Conservation (phyloP, 768 basidiomycete species). For the Pleurotus sapidus region DNA sequence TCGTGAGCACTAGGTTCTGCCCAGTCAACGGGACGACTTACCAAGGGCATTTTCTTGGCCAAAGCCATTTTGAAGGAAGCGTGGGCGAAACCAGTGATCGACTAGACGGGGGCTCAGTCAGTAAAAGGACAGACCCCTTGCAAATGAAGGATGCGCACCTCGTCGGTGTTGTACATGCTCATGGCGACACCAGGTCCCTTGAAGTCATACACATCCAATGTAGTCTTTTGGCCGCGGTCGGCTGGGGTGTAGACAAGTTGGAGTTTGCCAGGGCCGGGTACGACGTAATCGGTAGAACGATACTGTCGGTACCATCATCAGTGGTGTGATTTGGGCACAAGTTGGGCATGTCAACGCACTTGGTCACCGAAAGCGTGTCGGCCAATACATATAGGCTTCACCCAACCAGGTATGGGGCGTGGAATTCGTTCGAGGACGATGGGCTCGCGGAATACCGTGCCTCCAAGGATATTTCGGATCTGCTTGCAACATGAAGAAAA, state of each 20-base stretch:
- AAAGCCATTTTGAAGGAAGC: constrained; percentile 97
- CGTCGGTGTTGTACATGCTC: constrained; percentile 98
- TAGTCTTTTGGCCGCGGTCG: constrained; percentile 64
- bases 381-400: constrained; percentile 94
- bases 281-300: constrained; percentile 90
- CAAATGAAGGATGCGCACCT: constrained; percentile 40
- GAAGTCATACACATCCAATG: constrained; percentile 90
- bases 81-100: constrained; percentile 94
- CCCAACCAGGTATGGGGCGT: constrained; percentile 94
- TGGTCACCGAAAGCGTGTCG: constrained; percentile 98
- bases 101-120: constrained; percentile 36
- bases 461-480: constrained; percentile 97
- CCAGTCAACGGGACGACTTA: constrained; percentile 22
- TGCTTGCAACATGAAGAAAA: constrained; percentile 21
- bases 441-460: constrained; percentile 98
- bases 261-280: constrained; percentile 89
- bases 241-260: constrained; percentile 87
- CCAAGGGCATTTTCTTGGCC: constrained; percentile 72
- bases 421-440: constrained; percentile 91
- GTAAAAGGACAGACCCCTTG: background rate
- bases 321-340: background rate
- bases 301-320: constrained; percentile 48
- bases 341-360: constrained; percentile 29
- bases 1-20: too few relatives aligned
- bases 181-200: constrained; percentile 90